Evolutionary conservation across 2,329 filamentous ascomycete species (phyloP).

Genomic region (Neofusicoccum cordaticola): DNA sequence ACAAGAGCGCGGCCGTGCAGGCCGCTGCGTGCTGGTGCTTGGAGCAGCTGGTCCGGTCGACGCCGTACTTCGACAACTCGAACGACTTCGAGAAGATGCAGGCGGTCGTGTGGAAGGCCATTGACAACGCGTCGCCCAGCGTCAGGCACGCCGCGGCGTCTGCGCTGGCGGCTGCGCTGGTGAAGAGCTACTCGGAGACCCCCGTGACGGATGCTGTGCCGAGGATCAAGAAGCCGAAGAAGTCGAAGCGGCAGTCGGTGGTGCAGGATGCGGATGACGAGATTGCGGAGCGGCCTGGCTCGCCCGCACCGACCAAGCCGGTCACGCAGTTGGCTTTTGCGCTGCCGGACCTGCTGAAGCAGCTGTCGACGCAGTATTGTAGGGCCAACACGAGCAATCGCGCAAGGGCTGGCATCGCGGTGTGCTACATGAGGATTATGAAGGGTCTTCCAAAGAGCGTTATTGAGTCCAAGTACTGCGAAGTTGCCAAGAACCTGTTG

Average conservation of each 20-base stretch:
- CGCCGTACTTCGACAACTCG: constrained; percentile 80
- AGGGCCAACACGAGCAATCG: constrained; percentile 75
- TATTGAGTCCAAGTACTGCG: constrained; percentile 79
- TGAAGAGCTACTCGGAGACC: constrained; percentile 72
- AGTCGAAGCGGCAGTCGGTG: constrained; percentile 63
- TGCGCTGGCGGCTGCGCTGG: constrained; percentile 77
- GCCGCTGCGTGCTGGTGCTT: constrained; percentile 76
- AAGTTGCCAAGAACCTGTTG: constrained; percentile 77
- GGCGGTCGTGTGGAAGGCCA: constrained; percentile 76
- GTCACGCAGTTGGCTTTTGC: constrained; percentile 70
- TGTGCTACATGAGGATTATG: constrained; percentile 83
- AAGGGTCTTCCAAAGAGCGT: constrained; percentile 74
- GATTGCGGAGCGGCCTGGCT: constrained; percentile 63
- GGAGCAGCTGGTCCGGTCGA: constrained; percentile 67
- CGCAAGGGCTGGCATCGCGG: constrained; percentile 75
- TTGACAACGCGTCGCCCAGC: constrained; percentile 71
- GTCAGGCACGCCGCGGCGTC: constrained; percentile 85
- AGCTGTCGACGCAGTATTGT: constrained; percentile 77
- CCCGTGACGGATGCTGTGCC: constrained; percentile 51
- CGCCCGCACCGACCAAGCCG: constrained; percentile 71
- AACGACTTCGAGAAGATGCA: constrained; percentile 89
- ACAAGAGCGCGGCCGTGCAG: constrained; percentile 82
- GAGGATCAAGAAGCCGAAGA: constrained; percentile 68
- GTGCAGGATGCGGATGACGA: constrained; percentile 68
- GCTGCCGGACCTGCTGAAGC: constrained; percentile 72